phyloP scores from a whole-genome alignment of 1,284 basidiomycete genomes.

The Microbotryomycetes sp. region DNA sequence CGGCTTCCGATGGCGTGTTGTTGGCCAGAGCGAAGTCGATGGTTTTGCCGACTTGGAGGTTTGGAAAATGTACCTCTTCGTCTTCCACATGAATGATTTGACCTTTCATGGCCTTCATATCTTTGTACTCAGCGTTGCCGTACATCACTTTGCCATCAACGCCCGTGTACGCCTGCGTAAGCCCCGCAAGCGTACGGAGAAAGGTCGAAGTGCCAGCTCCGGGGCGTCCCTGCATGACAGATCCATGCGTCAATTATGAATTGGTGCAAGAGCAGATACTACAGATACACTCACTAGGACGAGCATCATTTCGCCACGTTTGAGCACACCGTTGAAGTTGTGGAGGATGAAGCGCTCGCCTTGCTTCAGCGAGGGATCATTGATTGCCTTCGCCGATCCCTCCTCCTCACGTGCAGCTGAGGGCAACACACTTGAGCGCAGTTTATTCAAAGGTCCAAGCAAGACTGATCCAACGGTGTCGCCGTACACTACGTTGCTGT shows the following conservation, averaged over 20 bases:
- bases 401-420: not conserved
- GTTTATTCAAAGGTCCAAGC: slow-evolving; percentile 43
- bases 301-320: slow-evolving; percentile 26
- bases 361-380: not conserved
- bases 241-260: too few species aligned
- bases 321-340: slow-evolving; percentile 22
- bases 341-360: slow-evolving; percentile 21
- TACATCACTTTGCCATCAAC: slow-evolving; percentile 62
- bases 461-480: not conserved
- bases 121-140: slow-evolving; percentile 40
- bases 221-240: slow-evolving; percentile 69
- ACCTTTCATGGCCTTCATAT: not conserved
- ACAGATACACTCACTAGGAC: slow-evolving; percentile 59
- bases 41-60: slow-evolving; percentile 63
- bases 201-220: slow-evolving; percentile 69
- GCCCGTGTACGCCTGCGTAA: slow-evolving; percentile 55
- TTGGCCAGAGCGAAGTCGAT: not conserved
- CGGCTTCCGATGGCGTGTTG: not conserved
- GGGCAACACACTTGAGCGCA: not conserved
- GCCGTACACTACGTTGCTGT: not conserved
- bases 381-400: not conserved
- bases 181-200: slow-evolving; percentile 64
- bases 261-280: too few species aligned
- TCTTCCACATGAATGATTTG: slow-evolving; percentile 28
- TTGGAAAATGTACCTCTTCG: slow-evolving; percentile 67